Evolutionary conservation across 1,139 yeast species (phyloP).

Genomic region (Kluyveromyces sp.): DNA sequence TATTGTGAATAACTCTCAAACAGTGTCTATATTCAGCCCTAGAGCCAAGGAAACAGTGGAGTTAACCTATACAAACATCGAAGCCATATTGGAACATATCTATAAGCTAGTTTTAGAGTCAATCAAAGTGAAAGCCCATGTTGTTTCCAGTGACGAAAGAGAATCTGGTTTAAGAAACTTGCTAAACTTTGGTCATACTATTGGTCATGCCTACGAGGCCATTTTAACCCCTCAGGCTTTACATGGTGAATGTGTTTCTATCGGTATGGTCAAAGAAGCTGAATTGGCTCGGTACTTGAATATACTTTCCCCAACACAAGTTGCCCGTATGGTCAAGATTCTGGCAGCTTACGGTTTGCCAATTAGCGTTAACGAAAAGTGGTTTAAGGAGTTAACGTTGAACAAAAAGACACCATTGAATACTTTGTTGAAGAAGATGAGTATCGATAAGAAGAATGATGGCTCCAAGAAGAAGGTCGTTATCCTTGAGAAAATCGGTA

Average conservation of each 20-base stretch:
- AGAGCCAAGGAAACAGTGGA: conserved; percentile 27
- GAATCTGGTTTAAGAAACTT: conserved; percentile 91
- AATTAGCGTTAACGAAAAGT: conserved; percentile 63
- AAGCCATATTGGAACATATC: conserved; percentile 63
- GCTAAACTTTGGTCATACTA: conserved; percentile 92
- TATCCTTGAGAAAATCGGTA: conserved; percentile 74
- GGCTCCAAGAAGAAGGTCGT: conserved; percentile 88
- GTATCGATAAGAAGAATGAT: conserved; percentile 93
- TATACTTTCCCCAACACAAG: conserved; percentile 83
- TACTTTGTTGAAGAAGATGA: conserved; percentile 70
- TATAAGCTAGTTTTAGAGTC: conserved; percentile 78
- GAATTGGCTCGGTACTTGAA: conserved; percentile 89
- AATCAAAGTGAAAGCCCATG: conserved; percentile 84
- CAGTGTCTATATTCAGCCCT: conserved; percentile 32
- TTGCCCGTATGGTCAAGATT: conserved; percentile 79
- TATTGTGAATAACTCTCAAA: conserved; percentile 35
- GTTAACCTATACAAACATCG: conserved; percentile 45
- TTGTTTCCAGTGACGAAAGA: conserved; percentile 89
- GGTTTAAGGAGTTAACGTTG: conserved; percentile 61
- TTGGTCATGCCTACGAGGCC: conserved; percentile 98
- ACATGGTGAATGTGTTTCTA: conserved; percentile 96
- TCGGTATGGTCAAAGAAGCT: conserved; percentile 93
- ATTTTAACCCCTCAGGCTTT: conserved; percentile 90
- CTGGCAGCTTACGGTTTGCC: conserved; percentile 83
- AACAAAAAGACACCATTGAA: conserved; percentile 68